These are phyloP conservation scores for Fusarium cyanostomum DNA, from an alignment of 2,329 filamentous ascomycete genomes.

Conservation along the genomic window DNA sequence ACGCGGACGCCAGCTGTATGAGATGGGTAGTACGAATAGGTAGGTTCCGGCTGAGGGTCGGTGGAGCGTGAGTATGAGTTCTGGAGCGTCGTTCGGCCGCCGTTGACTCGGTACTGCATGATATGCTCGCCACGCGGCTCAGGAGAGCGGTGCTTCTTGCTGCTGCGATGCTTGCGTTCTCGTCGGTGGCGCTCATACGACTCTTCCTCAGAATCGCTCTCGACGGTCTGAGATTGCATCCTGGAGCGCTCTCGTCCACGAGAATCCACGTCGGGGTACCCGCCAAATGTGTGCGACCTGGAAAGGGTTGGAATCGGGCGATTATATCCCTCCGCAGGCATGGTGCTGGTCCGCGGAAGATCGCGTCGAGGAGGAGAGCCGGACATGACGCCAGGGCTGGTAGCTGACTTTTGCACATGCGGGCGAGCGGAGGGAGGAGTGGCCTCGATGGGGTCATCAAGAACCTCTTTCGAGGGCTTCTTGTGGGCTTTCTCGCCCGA, in stretches of 20 bases:
- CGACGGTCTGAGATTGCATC: slow-evolving; percentile 49
- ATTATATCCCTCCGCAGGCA: slow-evolving; percentile 46
- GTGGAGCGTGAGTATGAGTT: slow-evolving; percentile 43
- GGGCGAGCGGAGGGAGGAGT: slow-evolving; percentile 46
- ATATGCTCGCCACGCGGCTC: slow-evolving; percentile 40
- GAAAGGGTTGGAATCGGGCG: slow-evolving; percentile 44
- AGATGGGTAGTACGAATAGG: slow-evolving; percentile 37
- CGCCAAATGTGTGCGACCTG: slow-evolving; percentile 49
- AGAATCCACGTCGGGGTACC: slow-evolving; percentile 40
- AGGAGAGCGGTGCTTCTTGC: slow-evolving; percentile 49
- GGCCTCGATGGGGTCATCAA: slow-evolving; percentile 46
- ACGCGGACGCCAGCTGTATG: slow-evolving; percentile 31
- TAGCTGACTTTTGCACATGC: slow-evolving; percentile 42
- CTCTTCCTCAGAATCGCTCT: slow-evolving; percentile 49
- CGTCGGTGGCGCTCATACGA: slow-evolving; percentile 44
- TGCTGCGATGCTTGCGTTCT: slow-evolving; percentile 50
- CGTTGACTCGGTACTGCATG: slow-evolving; percentile 46
- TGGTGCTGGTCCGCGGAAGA: slow-evolving; percentile 48
- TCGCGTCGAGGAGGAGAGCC: slow-evolving; percentile 48
- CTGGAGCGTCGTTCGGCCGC: slow-evolving; percentile 41
- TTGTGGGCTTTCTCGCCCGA: slow-evolving; percentile 47
- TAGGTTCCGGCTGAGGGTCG: slow-evolving; percentile 35
- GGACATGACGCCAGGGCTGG: slow-evolving; percentile 38
- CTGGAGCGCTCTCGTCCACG: slow-evolving; percentile 52
- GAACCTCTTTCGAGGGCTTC: slow-evolving; percentile 46